Percentiles rank a stretch among this genome's conserved stretches.
phyloP scores from a whole-genome alignment of 805 yeast genomes.

The Maudiozyma serrabonitensis region DNA sequence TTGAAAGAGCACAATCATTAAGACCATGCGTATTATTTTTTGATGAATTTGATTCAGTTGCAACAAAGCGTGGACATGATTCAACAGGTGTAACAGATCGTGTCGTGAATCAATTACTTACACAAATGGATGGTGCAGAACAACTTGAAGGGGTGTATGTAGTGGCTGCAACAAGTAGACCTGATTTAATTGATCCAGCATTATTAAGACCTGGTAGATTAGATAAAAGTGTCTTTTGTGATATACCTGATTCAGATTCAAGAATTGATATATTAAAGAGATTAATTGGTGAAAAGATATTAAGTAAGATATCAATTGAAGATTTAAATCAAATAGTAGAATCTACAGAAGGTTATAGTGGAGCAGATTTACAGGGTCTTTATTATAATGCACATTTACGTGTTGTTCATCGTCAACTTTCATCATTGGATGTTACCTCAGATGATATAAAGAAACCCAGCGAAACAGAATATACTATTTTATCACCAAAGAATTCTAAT shows the following conservation, averaged over 20 bases:
- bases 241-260: constrained; percentile 65
- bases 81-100: constrained; percentile 97
- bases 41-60: constrained; percentile 94
- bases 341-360: constrained; percentile 69
- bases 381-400: constrained; percentile 85
- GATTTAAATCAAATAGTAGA: constrained; percentile 36
- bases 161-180: constrained; percentile 91
- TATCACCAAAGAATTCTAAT: no score
- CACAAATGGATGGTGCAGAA: constrained; percentile 99
- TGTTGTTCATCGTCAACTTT: constrained; percentile 56
- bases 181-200: constrained; percentile 93
- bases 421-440: no score
- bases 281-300: constrained; percentile 5
- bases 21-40: constrained; percentile 88
- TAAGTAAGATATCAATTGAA: no score
- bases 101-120: constrained; percentile 91
- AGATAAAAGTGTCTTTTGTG: constrained; percentile 86
- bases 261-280: constrained; percentile 55
- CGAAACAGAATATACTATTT: no score
- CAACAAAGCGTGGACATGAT: constrained; percentile 96
- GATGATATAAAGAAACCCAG: no score
- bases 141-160: constrained; percentile 96
- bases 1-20: constrained; percentile 90
- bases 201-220: constrained; percentile 90
- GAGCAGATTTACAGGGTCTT: constrained; percentile 91